Percentiles rank a stretch among this genome's conserved stretches.
phyloP scores from a whole-genome alignment of 2,329 filamentous ascomycete genomes.

The Epicoccum sorghinum region DNA sequence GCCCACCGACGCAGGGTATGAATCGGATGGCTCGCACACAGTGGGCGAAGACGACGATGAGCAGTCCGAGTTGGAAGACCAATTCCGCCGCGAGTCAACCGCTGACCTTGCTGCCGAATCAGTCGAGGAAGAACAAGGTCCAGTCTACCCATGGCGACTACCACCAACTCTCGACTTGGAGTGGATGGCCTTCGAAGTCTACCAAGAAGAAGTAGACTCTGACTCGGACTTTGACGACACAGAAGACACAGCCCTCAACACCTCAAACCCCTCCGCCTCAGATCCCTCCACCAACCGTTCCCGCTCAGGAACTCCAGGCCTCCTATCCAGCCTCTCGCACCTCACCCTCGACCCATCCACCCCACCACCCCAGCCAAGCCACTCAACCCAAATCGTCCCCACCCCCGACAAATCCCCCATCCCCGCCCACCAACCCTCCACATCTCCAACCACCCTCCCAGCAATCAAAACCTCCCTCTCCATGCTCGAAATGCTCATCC shows the following conservation, averaged over 20 bases:
- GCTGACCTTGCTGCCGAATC: conserved; percentile 20
- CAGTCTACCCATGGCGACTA: conserved; percentile 61
- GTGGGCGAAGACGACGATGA: conserved; percentile 43
- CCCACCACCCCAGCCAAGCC: conserved; percentile 19
- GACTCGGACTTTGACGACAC: conserved; percentile 58
- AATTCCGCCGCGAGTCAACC: conserved; percentile 52
- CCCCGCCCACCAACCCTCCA: conserved; percentile 16
- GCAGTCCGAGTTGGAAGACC: conserved; percentile 54
- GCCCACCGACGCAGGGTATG: conserved; percentile 31
- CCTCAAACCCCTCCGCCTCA: conserved; percentile 15
- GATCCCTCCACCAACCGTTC: conserved; percentile 16
- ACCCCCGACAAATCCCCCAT: conserved; percentile 30
- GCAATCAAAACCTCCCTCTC: conserved; percentile 73
- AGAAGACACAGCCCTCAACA: conserved; percentile 26
- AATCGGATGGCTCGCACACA: conserved; percentile 49
- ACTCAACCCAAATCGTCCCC: conserved; percentile 25
- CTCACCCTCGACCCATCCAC: conserved; percentile 50
- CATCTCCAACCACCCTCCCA: conserved; percentile 43
- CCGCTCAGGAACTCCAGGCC: conserved; percentile 44
- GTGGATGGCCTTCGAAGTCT: conserved; percentile 91
- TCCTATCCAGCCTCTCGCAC: conserved; percentile 53
- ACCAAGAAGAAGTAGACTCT: conserved; percentile 66
- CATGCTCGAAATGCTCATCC: conserved; percentile 85
- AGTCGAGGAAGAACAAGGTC: conserved; percentile 19
- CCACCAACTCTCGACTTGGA: conserved; percentile 81